These are phyloP conservation scores for Trichosporon asahii DNA, from an alignment of 1,284 basidiomycete species.

Conservation along the genomic window DNA sequence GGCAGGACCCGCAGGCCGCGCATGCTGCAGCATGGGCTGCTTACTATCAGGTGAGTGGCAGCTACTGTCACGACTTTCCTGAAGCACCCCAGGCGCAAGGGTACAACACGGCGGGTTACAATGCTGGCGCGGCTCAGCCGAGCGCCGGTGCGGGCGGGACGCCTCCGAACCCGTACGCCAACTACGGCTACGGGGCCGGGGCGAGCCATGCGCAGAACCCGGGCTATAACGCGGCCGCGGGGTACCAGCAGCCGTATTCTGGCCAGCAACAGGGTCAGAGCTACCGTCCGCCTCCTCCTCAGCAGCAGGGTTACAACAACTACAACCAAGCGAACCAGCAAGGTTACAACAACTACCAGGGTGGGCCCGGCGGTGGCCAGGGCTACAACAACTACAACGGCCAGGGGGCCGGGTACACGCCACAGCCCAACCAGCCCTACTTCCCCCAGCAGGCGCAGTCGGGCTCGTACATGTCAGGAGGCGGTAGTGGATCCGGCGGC, in stretches of 20 bases:
- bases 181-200: slow-evolving; percentile 49
- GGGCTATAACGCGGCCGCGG: slow-evolving; percentile 10
- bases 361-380: slow-evolving; percentile 16
- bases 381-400: slow-evolving; percentile 20
- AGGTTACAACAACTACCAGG: slow-evolving; percentile 15
- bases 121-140: slow-evolving; percentile 23
- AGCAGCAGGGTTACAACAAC: slow-evolving; percentile 15
- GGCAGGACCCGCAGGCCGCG: slow-evolving; percentile 30
- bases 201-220: slow-evolving; percentile 30
- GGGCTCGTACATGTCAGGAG: slow-evolving; percentile 10
- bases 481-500: not conserved
- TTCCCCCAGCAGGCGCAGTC: slow-evolving; percentile 16
- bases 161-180: slow-evolving; percentile 43
- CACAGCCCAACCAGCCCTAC: slow-evolving; percentile 28
- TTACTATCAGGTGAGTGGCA: slow-evolving; percentile 49
- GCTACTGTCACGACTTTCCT: too few species aligned
- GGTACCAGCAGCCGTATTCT: slow-evolving; percentile 4
- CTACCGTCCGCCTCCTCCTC: slow-evolving; percentile 15
- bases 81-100: slow-evolving; percentile 9
- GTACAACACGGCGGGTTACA: slow-evolving; percentile 14
- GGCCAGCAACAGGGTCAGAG: slow-evolving; percentile 14
- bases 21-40: slow-evolving; percentile 50
- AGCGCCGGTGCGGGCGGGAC: slow-evolving; percentile 17
- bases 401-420: slow-evolving; percentile 17
- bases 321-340: slow-evolving; percentile 13